Percentiles rank a stretch among this genome's conserved stretches.
Conservation (phyloP, 176 grass and related monocot genomes). For the Ensete glaucum region DNA sequence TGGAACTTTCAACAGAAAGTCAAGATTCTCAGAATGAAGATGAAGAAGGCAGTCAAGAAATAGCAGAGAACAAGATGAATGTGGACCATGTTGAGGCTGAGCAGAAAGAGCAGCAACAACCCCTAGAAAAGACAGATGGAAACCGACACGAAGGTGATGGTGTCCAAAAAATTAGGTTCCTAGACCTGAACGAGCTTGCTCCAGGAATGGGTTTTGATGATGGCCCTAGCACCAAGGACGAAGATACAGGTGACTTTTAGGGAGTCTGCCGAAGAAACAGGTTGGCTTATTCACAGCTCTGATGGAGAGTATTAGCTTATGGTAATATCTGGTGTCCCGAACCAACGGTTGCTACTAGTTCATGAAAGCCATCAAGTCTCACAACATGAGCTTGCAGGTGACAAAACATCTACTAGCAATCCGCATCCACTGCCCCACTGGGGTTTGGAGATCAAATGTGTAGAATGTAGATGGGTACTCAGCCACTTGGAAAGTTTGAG, state of each 20-base stretch:
- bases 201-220: slow-evolving; percentile 42
- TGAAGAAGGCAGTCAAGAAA: slow-evolving; percentile 38
- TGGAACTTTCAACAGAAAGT: slow-evolving; percentile 45
- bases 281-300: not conserved
- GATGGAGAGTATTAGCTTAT: not conserved
- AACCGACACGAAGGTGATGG: slow-evolving; percentile 24
- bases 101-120: slow-evolving; percentile 33
- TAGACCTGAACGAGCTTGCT: slow-evolving; percentile 56
- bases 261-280: not conserved
- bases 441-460: not conserved
- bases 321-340: not conserved
- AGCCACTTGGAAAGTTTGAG: not conserved
- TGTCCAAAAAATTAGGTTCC: slow-evolving; percentile 30
- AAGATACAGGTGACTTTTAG: slow-evolving; percentile 36
- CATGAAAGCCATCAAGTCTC: not conserved
- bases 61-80: slow-evolving; percentile 19
- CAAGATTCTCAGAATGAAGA: slow-evolving; percentile 55
- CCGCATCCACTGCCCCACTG: not conserved
- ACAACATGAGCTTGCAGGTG: not conserved
- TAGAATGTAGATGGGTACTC: not conserved
- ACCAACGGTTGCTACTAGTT: slow-evolving; percentile 20
- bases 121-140: slow-evolving; percentile 26
- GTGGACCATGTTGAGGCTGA: slow-evolving; percentile 24
- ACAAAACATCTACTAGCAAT: not conserved
- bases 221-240: slow-evolving; percentile 39